phyloP scores from a whole-genome alignment of 345 rosid genomes.

The Cardamine resedifolia region DNA sequence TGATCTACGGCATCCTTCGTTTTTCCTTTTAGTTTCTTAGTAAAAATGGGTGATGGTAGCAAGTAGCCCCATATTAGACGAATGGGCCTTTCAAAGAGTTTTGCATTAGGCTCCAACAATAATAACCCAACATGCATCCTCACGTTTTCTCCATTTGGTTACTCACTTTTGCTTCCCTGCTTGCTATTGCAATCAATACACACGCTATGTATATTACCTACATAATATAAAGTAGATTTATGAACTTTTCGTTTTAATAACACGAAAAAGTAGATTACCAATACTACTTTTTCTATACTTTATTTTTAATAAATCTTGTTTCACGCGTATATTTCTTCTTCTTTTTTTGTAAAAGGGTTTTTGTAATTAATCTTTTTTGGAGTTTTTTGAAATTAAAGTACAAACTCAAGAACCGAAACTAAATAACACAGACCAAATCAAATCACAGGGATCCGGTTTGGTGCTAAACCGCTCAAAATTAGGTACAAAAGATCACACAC shows the following conservation, averaged over 20 bases:
- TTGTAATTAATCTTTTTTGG: too few species aligned
- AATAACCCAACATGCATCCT: not conserved
- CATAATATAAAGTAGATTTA: not conserved
- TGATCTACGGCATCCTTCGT: too few species aligned
- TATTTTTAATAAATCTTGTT: not conserved
- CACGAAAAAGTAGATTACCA: not conserved
- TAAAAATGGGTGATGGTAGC: too few species aligned
- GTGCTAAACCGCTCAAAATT: too few species aligned
- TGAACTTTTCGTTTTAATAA: not conserved
- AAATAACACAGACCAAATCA: too few species aligned
- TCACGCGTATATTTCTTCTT: not conserved
- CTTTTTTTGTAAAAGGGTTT: too few species aligned
- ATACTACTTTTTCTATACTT: not conserved
- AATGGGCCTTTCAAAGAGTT: slow-evolving; percentile 13
- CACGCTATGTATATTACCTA: not conserved
- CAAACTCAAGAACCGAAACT: too few species aligned
- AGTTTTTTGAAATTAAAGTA: too few species aligned
- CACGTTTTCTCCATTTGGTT: not conserved
- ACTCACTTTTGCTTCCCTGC: slow-evolving; percentile 11
- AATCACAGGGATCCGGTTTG: too few species aligned
- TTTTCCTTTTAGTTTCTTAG: too few species aligned
- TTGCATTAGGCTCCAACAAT: not conserved
- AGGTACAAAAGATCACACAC: not conserved
- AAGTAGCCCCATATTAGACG: not conserved
- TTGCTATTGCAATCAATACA: slow-evolving; percentile 8